Base-by-base conservation (phyloP, 768 basidiomycete genomes). In the Polyporus arcularius region DNA sequence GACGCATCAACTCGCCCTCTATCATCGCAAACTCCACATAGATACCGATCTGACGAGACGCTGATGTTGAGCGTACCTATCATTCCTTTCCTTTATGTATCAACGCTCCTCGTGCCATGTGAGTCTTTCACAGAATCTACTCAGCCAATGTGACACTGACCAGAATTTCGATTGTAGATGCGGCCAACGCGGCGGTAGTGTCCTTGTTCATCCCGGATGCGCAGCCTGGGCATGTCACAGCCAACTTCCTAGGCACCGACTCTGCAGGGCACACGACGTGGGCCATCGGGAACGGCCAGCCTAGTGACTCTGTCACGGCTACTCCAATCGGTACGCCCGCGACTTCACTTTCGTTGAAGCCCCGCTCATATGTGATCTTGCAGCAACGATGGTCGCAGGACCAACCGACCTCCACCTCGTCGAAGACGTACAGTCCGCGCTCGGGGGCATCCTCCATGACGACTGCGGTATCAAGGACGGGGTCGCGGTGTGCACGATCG, bases 361-460 rank as follows among this genome's bases (percentile, higher is more conserved):
- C 11, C 50, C 28, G 2, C 12, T 26, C 21, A 21, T 12, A 4
- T 26, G 5, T 18, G 10, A 47, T 21, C 46, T n/a, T 21, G 21
- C 45, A 60, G 59, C 59, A 7, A 60, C 59, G 35, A 47, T 61
- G 15, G 43, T 56, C 15, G 54, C 49, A 8, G 54, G 54, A 31
- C 39, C 51, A 28, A 57, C 48, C 8, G 55, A 56, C 60, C n/a
- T 30, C 32, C 60, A 55, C 53, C 31, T 60, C 12, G 18, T 60
- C 31, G 53, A 55, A 38, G 47, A 55, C 39, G 59, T 32, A 16
- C 9, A 6, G 6, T 35, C 59, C 1, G 46, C 9, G 28, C n/a
- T 55, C 11, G 35, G 49, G 10, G 50, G 49, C 18, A 47, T 49
- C 2, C 15, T 56, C 42, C 48, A 32, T 11, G 49, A 41, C 32